A percentile compares a stretch with the other conserved stretches of the same genome.
phyloP scores from a whole-genome alignment of 1,284 basidiomycete genomes.

The Inonotus hispidus region DNA sequence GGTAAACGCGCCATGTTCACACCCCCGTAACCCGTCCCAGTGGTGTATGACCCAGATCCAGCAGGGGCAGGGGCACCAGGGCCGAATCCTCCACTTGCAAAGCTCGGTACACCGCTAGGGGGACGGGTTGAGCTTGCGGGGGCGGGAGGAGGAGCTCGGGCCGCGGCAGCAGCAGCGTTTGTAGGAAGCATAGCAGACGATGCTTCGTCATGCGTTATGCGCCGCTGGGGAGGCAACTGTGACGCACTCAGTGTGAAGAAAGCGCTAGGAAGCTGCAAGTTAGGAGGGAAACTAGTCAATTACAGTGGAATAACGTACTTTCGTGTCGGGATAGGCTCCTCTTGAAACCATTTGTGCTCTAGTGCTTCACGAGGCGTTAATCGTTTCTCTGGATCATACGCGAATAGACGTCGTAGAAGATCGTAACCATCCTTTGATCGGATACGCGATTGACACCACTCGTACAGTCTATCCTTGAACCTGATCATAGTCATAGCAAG shows the following conservation, averaged over 20 bases:
- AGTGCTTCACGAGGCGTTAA: conserved; percentile 82
- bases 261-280: conserved; percentile 38
- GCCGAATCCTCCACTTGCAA: conserved; percentile 45
- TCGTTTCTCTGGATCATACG: conserved; percentile 86
- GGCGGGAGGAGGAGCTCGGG: conserved; percentile 33
- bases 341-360: conserved; percentile 75
- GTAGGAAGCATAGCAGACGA: conserved; percentile 63
- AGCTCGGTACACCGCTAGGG: conserved; percentile 38
- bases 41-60: conserved; percentile 4
- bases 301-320: conserved; percentile 48
- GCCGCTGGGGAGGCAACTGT: conserved; percentile 66
- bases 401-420: conserved; percentile 78
- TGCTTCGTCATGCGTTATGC: conserved; percentile 74
- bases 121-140: conserved; percentile 39
- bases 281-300: neutral
- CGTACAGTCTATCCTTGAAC: conserved; percentile 59
- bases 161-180: conserved; percentile 33
- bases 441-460: conserved; percentile 76
- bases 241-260: conserved; percentile 49
- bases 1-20: conserved; percentile 14
- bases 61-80: neutral
- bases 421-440: conserved; percentile 67
- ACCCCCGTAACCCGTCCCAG: conserved; percentile 11
- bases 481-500: conserved; percentile 32
- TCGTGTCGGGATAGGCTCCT: conserved; percentile 67